phyloP scores from a whole-genome alignment of 768 basidiomycete genomes.

The Collybia sordida region DNA sequence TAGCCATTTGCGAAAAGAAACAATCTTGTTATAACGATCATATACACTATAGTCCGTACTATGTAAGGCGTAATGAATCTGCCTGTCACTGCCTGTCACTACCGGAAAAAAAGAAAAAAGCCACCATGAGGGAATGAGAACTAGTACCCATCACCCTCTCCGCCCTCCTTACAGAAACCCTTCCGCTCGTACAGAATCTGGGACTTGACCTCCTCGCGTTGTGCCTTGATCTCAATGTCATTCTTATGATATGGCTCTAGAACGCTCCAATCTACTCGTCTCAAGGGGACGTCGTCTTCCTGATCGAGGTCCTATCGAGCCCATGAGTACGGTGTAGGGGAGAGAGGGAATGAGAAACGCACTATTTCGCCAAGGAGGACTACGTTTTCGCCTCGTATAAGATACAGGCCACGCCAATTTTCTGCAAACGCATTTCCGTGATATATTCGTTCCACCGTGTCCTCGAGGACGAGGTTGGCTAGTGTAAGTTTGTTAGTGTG shows the following conservation, averaged over 20 bases:
- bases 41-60: constrained; percentile 17
- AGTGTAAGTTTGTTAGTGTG: constrained; percentile 1
- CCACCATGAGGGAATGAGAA: too few relatives aligned
- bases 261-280: constrained; percentile 68
- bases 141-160: constrained; percentile 95
- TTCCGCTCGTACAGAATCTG: constrained; percentile 79
- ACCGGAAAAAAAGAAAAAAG: background rate
- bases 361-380: constrained; percentile 97
- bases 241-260: constrained; percentile 72
- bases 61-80: constrained; percentile 21
- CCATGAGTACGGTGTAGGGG: constrained; percentile 6
- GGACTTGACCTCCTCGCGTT: constrained; percentile 81
- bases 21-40: constrained; percentile 17
- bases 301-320: constrained; percentile 78
- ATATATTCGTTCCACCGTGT: constrained; percentile 94
- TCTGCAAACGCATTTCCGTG: constrained; percentile 88
- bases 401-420: constrained; percentile 82
- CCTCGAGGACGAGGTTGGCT: constrained; percentile 98
- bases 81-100: constrained; percentile 11
- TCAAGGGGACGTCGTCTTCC: constrained; percentile 85
- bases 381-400: constrained; percentile 98
- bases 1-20: constrained; percentile 7
- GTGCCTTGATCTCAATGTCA: constrained; percentile 73
- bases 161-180: constrained; percentile 94
- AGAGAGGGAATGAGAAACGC: constrained; percentile 25